Base-by-base conservation (phyloP, 2,329 filamentous ascomycete species). In the Corniculantispora saksenae region DNA sequence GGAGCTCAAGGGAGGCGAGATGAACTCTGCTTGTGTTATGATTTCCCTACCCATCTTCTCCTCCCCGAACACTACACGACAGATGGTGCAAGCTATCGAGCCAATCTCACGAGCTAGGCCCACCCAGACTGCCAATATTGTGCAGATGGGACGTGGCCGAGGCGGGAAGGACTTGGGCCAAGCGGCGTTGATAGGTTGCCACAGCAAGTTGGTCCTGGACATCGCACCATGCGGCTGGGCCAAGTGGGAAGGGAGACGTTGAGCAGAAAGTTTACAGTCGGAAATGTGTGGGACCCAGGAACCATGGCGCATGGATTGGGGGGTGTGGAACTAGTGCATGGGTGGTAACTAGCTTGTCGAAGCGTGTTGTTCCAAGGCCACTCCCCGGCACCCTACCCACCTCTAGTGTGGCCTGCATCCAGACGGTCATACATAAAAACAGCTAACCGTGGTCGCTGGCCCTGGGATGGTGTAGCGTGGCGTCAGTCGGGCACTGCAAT, bases 261-360 rank as follows among this genome's bases (percentile, higher is more conserved):
- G 48, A 60, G 38, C 55, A 53, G 27, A 54, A 54, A 59, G 55
- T 64, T 51, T 61, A 55, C 45, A 59, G 40, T 51, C 56, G 61
- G 61, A 61, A 61, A 45, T 48, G 38, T 60, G 57, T 65, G 63
- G 63, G 40, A 60, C 63, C 32, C 57, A 56, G 57, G 63, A 65
- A 65, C 63, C 54, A 61, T 38, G 35, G 47, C 55, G 35, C 25
- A 25, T n/a, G 19, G 38, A 40, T 43, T 32, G 32, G 32, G 32
- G 40, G 6, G 25, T 58, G 54, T 51, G 54, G 54, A 53, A 56
- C 13, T 2, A 10, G 32, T 55, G n/a, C 35, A n/a, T n/a, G n/a
- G n/a, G n/a, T n/a, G n/a, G n/a, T 38, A n/a, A 38, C 27, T 35
- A 29, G 32, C 3, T 35, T 54, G 35, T 47, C 60, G n/a, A 55